phyloP scores from a whole-genome alignment of 345 rosid species.

The Corchorus capsularis region DNA sequence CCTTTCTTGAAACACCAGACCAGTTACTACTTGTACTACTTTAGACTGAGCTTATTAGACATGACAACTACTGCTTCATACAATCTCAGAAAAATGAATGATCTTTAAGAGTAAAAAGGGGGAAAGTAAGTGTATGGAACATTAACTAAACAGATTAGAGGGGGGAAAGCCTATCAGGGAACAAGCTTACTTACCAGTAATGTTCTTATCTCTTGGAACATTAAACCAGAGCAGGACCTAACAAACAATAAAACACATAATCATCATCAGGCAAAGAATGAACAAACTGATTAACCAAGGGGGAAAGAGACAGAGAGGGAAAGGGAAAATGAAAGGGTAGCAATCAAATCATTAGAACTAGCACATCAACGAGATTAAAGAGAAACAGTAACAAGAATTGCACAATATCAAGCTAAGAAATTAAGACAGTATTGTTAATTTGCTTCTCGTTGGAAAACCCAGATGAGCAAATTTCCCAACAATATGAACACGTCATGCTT shows the following conservation, averaged over 20 bases:
- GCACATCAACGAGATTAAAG: too few species aligned
- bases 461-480: background rate
- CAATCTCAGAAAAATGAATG: too few species aligned
- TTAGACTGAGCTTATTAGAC: too few species aligned
- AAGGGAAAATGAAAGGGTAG: background rate
- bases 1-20: too few species aligned
- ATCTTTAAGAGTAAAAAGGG: too few species aligned
- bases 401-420: too few species aligned
- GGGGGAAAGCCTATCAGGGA: background rate
- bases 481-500: background rate
- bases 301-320: background rate
- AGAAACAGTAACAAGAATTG: too few species aligned
- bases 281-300: background rate
- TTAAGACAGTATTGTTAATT: background rate
- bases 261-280: background rate
- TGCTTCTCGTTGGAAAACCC: background rate
- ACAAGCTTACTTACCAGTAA: constrained; percentile 50
- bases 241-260: background rate
- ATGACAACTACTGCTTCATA: too few species aligned
- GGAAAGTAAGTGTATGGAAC: too few species aligned
- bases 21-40: too few species aligned
- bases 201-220: constrained; percentile 43
- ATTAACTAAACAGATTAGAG: background rate
- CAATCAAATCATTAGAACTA: too few species aligned
- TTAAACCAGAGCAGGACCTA: constrained; percentile 37